Percentiles rank a stretch among this genome's conserved stretches.
Evolutionary conservation across 768 basidiomycete genomes (phyloP).

Genomic region (Mycena galericulata): DNA sequence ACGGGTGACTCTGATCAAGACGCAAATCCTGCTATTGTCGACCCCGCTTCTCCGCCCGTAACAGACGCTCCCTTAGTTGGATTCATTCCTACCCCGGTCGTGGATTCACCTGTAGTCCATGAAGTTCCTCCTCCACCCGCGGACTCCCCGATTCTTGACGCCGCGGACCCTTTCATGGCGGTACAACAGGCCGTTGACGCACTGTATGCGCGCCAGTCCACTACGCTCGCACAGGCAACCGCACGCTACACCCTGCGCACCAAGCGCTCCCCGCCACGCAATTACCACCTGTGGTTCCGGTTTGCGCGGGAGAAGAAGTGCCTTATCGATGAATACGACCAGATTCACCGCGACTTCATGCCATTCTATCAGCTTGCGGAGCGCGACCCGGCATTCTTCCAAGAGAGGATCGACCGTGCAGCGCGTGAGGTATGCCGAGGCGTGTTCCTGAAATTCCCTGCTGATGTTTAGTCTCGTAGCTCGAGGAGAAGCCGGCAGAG

Average conservation of each 20-base stretch:
- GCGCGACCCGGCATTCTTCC: conserved; percentile 2
- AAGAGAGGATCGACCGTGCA: background rate
- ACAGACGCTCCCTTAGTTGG: no score
- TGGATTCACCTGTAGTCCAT: no score
- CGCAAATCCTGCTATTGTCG: no score
- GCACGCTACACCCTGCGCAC: conserved; percentile 17
- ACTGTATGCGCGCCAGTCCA: conserved; percentile 24
- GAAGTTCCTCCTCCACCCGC: no score
- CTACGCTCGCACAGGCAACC: conserved; percentile 12
- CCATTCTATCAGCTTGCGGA: conserved; percentile 17
- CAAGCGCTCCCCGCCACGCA: conserved; percentile 8
- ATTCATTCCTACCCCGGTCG: no score
- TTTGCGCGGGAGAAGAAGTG: conserved; percentile 16
- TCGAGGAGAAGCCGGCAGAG: background rate
- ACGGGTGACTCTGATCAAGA: no score
- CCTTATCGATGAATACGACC: conserved; percentile 30
- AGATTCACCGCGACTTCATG: conserved; percentile 22
- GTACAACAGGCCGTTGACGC: conserved; percentile 11
- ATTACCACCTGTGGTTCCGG: conserved; percentile 17
- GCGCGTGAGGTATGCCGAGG: background rate
- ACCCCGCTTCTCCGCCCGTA: no score
- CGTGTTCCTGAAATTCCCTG: background rate
- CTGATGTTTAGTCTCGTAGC: background rate
- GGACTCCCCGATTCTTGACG: no score
- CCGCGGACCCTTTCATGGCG: no score